phyloP scores from a whole-genome alignment of 345 rosid genomes.

The Murraya paniculata region DNA sequence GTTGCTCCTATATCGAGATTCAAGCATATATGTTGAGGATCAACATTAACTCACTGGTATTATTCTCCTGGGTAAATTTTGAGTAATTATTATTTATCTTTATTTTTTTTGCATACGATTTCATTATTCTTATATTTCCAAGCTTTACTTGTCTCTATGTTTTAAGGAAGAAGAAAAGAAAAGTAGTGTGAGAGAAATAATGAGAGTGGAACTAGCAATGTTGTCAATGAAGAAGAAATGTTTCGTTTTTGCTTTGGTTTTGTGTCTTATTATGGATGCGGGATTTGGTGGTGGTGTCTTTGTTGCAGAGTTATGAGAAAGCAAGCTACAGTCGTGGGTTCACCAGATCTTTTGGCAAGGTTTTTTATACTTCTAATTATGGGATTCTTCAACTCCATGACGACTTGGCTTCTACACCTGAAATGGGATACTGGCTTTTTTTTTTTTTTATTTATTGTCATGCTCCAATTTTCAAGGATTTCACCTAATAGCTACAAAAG shows the following conservation, averaged over 20 bases:
- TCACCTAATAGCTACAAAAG: neutral
- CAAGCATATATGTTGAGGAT: too few relatives aligned
- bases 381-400: constrained; percentile 67
- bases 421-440: constrained; percentile 62
- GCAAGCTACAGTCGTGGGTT: constrained; percentile 26
- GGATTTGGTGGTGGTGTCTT: constrained; percentile 38
- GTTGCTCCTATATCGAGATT: too few relatives aligned
- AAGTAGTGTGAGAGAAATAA: neutral
- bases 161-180: too few relatives aligned
- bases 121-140: neutral
- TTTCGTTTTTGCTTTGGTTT: constrained; percentile 1
- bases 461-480: neutral
- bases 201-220: constrained; percentile 6
- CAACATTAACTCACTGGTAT: too few relatives aligned
- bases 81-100: too few relatives aligned
- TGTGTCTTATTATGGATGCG: constrained; percentile 19
- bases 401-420: constrained; percentile 82
- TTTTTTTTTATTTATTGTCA: neutral
- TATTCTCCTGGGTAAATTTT: too few relatives aligned
- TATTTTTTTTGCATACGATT: too few relatives aligned
- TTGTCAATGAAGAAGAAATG: constrained; percentile 23
- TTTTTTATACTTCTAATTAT: constrained; percentile 71
- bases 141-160: neutral
- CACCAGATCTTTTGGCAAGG: constrained; percentile 43
- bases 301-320: constrained; percentile 34